Evolutionary conservation across 1,139 yeast genomes (phyloP).

Genomic region (Candida tetrigidarum): DNA sequence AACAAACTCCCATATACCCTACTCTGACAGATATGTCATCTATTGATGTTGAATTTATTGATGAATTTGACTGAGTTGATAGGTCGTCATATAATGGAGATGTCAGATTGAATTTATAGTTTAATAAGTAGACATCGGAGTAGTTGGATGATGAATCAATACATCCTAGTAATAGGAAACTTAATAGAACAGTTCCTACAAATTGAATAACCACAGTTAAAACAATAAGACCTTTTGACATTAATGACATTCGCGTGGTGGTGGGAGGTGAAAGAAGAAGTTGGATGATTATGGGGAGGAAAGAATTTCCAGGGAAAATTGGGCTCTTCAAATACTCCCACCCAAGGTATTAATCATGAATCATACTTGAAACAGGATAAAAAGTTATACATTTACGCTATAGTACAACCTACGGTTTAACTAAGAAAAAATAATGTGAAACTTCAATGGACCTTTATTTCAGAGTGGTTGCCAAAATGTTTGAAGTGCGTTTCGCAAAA

Average conservation of each 20-base stretch:
- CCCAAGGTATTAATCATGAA: background rate
- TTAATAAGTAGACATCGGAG: slow-evolving; percentile 49
- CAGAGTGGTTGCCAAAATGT: background rate
- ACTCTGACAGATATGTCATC: slow-evolving; percentile 43
- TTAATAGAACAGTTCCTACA: slow-evolving; percentile 44
- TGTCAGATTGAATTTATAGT: slow-evolving; percentile 47
- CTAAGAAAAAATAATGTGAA: background rate
- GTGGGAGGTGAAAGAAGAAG: background rate
- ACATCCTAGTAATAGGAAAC: slow-evolving; percentile 59
- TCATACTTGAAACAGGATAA: background rate
- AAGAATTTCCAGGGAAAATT: background rate
- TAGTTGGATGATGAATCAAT: slow-evolving; percentile 42
- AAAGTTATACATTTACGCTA: too few species aligned
- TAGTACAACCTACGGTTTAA: too few species aligned
- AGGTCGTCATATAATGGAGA: slow-evolving; percentile 14
- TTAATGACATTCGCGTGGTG: background rate
- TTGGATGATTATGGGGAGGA: too few species aligned
- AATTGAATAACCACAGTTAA: slow-evolving; percentile 31
- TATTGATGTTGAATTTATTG: slow-evolving; percentile 18
- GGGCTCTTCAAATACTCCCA: background rate
- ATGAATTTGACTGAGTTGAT: slow-evolving; percentile 2
- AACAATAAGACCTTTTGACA: slow-evolving; percentile 14
- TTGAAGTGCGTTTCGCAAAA: slow-evolving; percentile 1
- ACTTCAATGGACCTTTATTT: background rate
- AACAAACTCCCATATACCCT: slow-evolving; percentile 58